Evolutionary conservation across 108 stramenopile genomes (phyloP), one percentile per base, ranked within the genome.

Genomic region (Thalassiosira profunda): DNA sequence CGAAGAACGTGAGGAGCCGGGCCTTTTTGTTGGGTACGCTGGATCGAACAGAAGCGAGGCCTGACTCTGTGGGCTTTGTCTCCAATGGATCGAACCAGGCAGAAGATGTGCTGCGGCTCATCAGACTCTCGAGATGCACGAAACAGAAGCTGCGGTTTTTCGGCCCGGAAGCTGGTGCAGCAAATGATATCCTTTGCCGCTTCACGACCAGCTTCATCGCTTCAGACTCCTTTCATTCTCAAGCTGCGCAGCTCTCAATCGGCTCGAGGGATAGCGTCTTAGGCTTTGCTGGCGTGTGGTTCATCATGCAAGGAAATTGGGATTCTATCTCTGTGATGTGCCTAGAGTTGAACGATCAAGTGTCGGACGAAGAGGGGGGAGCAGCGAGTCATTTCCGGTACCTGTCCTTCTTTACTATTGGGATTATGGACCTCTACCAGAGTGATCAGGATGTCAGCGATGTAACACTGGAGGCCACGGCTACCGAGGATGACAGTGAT

Each of bases 381-480:
- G 35, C 35, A 18, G 14, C 5, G 20, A 5, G 24, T 33, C 51
- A 49, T 11, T 82, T 41, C 47, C 55, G 85, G 37, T 38, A 71
- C 25, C 51, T 90, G 46, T 78, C 73, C 9, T 88, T 87, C 43
- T 93, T 86, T 42, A 88, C 92, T 8, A 75, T 79, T 35, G 87
- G 85, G 38, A 80, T 88, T 17, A 76, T 65, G 25, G 84, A 85
- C 67, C 63, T 91, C 0, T 93, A 93, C 72, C 84, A 75, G 40
- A 82, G 70, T 37, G 73, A 87, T 14, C 82, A 89, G 38, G 87
- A 85, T 33, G 35, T 72, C 14, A 72, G 24, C n/a, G 85, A 85
- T 21, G 36, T 17, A 33, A 51, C 49, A 10, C 29, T 26, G 21
- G 8, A 38, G 25, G 83, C 72, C 23, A 72, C 71, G 35, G 67